Percentiles rank a stretch among this genome's conserved stretches.
Evolutionary conservation across 192 early-diverging fungal species (phyloP).

Genomic region (Gaertneriomyces semiglobifer): DNA sequence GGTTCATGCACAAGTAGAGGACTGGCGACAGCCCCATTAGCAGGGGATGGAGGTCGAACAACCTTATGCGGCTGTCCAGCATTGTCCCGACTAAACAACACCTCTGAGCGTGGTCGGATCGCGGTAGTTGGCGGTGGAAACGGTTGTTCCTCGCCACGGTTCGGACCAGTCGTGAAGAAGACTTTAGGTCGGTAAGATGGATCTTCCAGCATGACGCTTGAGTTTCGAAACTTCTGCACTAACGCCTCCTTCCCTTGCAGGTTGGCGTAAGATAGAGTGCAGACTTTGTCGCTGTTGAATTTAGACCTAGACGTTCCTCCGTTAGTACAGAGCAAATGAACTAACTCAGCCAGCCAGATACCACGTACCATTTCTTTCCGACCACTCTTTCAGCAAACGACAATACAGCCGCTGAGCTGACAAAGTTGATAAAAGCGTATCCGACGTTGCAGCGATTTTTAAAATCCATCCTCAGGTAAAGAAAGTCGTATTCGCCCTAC

Average conservation of each 20-base stretch:
- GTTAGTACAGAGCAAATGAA: background rate
- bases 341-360: background rate
- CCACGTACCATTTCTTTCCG: slow-evolving; percentile 67
- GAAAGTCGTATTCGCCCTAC: slow-evolving; percentile 60
- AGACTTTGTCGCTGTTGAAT: slow-evolving; percentile 79
- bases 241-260: slow-evolving; percentile 70
- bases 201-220: slow-evolving; percentile 76
- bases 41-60: background rate
- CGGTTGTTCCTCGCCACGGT: slow-evolving; percentile 57
- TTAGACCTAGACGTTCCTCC: slow-evolving; percentile 40
- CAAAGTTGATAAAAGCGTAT: slow-evolving; percentile 59
- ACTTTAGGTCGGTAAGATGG: slow-evolving; percentile 72
- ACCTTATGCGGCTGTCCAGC: slow-evolving; percentile 22
- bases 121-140: slow-evolving; percentile 56
- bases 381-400: slow-evolving; percentile 64
- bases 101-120: slow-evolving; percentile 34
- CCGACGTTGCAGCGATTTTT: slow-evolving; percentile 87
- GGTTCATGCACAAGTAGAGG: no score
- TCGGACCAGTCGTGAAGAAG: slow-evolving; percentile 61
- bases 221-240: slow-evolving; percentile 78
- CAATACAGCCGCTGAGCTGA: slow-evolving; percentile 56
- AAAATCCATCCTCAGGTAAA: slow-evolving; percentile 86
- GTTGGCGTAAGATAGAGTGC: slow-evolving; percentile 72
- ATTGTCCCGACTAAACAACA: slow-evolving; percentile 41
- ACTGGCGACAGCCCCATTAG: no score